Percentiles rank a stretch among this genome's conserved stretches.
phyloP scores from a whole-genome alignment of 331 rosid species.

The Malus hybrid region DNA sequence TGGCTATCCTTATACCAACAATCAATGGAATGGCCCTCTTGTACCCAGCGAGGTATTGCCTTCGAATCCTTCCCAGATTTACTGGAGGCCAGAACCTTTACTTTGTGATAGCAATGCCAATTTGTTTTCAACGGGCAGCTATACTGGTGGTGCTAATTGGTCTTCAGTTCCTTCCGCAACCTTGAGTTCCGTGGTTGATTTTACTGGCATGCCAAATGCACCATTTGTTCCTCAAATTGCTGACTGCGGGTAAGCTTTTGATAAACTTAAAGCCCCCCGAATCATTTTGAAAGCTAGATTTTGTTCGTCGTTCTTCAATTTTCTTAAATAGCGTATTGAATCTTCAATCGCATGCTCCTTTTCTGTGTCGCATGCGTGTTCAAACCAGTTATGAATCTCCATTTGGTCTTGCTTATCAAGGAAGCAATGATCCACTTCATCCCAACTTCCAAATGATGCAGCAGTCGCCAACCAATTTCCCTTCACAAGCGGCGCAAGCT shows the following conservation, averaged over 20 bases:
- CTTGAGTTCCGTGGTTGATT: neutral
- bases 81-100: neutral
- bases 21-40: neutral
- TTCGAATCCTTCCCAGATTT: no score
- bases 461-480: neutral
- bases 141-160: neutral
- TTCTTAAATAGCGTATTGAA: neutral
- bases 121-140: neutral
- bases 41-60: neutral
- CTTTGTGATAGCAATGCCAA: neutral
- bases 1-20: neutral
- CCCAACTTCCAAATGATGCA: neutral
- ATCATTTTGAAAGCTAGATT: neutral
- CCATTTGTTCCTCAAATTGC: neutral
- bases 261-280: neutral
- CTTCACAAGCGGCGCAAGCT: neutral
- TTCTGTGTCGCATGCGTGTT: neutral
- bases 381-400: neutral
- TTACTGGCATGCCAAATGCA: neutral
- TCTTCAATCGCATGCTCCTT: neutral
- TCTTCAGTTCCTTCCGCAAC: neutral
- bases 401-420: neutral
- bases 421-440: neutral
- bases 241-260: constrained; percentile 6
- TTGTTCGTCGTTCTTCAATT: neutral